A percentile compares a stretch with the other conserved stretches of the same genome.
Evolutionary conservation across 371 early-diverging fungal species (phyloP).

Genomic region (Entomophthora muscae): DNA sequence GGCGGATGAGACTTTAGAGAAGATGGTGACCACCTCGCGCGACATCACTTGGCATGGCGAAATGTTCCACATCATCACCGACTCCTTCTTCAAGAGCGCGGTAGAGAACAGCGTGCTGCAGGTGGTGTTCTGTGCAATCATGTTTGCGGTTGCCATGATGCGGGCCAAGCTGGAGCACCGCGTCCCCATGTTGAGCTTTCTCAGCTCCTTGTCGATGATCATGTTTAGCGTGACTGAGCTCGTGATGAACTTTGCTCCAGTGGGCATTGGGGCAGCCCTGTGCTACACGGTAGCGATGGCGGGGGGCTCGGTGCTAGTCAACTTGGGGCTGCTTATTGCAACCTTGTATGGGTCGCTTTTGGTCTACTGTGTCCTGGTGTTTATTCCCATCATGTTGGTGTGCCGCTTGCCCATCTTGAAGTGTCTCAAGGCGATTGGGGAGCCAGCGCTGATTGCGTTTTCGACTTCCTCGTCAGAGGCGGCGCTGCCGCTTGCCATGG

Average conservation of each 20-base stretch:
- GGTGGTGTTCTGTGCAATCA: conserved; percentile 42
- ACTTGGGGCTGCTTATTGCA: conserved; percentile 48
- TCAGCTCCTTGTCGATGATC: conserved; percentile 33
- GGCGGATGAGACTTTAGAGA: conserved; percentile 11
- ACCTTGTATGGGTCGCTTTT: conserved; percentile 37
- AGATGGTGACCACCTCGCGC: conserved; percentile 14
- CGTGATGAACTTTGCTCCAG: conserved; percentile 54
- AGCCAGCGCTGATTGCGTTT: too few relatives aligned
- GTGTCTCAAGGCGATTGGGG: conserved; percentile 28
- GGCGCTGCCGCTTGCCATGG: conserved; percentile 57
- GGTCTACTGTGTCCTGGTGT: conserved; percentile 32
- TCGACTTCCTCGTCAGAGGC: too few relatives aligned
- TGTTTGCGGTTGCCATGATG: conserved; percentile 49
- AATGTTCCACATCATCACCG: too few relatives aligned
- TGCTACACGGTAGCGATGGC: conserved; percentile 44
- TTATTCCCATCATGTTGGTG: conserved; percentile 42
- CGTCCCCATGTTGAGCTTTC: conserved; percentile 32
- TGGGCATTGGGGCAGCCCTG: conserved; percentile 36
- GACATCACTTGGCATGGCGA: too few relatives aligned
- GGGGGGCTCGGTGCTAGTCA: conserved; percentile 36
- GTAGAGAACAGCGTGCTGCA: too few relatives aligned
- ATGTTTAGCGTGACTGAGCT: conserved; percentile 51
- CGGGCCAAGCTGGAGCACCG: conserved; percentile 26
- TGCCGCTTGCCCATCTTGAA: conserved; percentile 30
- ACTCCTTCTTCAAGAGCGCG: too few relatives aligned